Evolutionary conservation across 2,329 filamentous ascomycete species (phyloP).

Genomic region (Xylaria hypoxylon): DNA sequence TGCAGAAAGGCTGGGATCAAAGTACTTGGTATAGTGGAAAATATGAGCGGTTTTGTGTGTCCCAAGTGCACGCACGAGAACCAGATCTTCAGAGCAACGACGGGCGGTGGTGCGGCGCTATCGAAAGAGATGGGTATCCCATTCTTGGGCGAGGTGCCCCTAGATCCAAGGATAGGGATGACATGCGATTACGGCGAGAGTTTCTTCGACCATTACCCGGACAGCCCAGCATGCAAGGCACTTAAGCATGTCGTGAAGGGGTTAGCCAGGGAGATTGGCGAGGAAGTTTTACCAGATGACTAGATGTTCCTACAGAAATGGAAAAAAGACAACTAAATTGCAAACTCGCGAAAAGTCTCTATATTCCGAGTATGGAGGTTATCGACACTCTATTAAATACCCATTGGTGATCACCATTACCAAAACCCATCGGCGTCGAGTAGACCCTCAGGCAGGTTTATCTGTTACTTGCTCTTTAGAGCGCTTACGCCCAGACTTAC

Average conservation of each 20-base stretch:
- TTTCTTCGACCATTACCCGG: conserved; percentile 92
- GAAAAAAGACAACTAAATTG: conserved; percentile 20
- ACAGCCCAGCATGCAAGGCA: conserved; percentile 88
- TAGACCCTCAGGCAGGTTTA: conserved; percentile 4
- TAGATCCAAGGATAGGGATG: conserved; percentile 95
- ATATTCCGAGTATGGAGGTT: background rate
- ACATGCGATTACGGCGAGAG: conserved; percentile 97
- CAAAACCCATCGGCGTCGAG: background rate
- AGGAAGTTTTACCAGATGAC: conserved; percentile 62
- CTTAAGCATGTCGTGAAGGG: conserved; percentile 83
- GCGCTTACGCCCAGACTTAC: conserved; percentile 4
- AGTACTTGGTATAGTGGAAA: conserved; percentile 91
- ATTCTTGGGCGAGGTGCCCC: conserved; percentile 88
- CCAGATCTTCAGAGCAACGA: conserved; percentile 91
- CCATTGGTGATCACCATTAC: background rate
- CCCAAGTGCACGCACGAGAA: conserved; percentile 85
- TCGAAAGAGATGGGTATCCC: conserved; percentile 89
- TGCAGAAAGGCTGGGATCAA: conserved; percentile 93
- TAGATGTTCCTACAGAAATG: conserved; percentile 38
- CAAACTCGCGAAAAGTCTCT: conserved; percentile 25
- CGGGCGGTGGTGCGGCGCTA: conserved; percentile 83
- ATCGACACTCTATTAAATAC: background rate
- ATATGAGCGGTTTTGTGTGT: conserved; percentile 98
- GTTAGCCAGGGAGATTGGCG: conserved; percentile 73
- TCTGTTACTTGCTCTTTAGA: background rate